Evolutionary conservation across 1,139 yeast genomes (phyloP), one percentile per base, ranked within the genome.

Genomic region (Arxiozyma bovina): DNA sequence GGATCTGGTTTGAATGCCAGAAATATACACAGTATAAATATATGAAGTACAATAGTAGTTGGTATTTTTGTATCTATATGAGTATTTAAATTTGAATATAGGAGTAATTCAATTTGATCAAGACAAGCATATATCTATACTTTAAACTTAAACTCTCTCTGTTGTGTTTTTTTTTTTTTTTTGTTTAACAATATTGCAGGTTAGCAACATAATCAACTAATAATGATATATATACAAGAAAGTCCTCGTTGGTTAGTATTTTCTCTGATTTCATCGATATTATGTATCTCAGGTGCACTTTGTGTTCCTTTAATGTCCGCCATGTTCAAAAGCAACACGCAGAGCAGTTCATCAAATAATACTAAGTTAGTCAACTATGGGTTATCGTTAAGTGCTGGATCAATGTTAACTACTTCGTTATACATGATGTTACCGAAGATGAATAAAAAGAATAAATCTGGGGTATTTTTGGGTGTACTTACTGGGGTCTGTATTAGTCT

Each of bases 391-490:
- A 83, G 93, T 59, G 76, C 93, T 0, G 98, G 98, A 0, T 83
- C 89, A 46, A 75, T 86, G 67, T 59, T 87, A 8, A 81, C 90
- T 65, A 89, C 96, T 0, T 79, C 96, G 0, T 71, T 91, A 56
- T 86, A 81, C 70, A 78, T 83, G 57, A 74, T 91, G 54, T 70
- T 91, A 23, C 96, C 97, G 0, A 83, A 81, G 59, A 81, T 88
- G 0, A 62, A 71, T 50, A 64, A 65, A 15, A 76, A 73, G 58
- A 73, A 77, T 54, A 64, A 64, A 25, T 60, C 74, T 43, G 69
- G 75, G 41, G 71, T 85, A 38, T 77, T 83, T 53, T 73, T 69
- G 12, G 74, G 82, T 5, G 83, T 79, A 60, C 63, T 82, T 6
- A 60, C 71, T 1, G 98, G 98, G 1, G 78, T 85, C 4, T 52